Evolutionary conservation across 2,329 filamentous ascomycete genomes (phyloP), one percentile per base, ranked within the genome.

Genomic region (Pseudogymnoascus sp.): DNA sequence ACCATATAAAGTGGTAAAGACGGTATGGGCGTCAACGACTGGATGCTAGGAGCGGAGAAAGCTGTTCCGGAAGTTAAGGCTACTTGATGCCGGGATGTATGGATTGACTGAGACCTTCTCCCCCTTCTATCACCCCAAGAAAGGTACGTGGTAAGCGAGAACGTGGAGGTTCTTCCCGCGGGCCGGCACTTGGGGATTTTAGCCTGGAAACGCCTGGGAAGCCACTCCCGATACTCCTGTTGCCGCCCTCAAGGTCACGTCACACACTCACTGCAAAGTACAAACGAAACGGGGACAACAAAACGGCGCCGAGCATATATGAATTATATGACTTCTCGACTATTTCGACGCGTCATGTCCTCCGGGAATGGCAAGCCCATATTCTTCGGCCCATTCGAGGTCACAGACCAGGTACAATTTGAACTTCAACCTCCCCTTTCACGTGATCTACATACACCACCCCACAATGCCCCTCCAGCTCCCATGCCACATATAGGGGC

Each of bases 381-480:
- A 68, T 80, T 85, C 71, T 95, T 96, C 72, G 90, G 91, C 13
- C 82, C 86, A 7, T 93, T 89, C 72, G 80, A 89, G 64, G 89
- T 96, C 62, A 90, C 89, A 11, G 80, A 84, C 16, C 90, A 92
- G 79, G 88, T 89, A 76, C 69, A 76, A 67, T 29, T 29, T 29
- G 3, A 1, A 65, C 11, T 37, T 19, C 62, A 42, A 59, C 29
- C 16, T 35, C 8, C 4, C 3, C 11, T 59, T 4, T 35, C 53
- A 38, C 35, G 53, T 59, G 31, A 38, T 21, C 6, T 3, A 35
- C 26, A 59, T 59, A 37, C 26, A 59, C 29, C 26, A 14, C 29
- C 26, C 21, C 33, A 33, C 53, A 2, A 11, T 26, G 10, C 24
- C 29, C 6, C 4, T 42, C 14, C 19, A 21, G 16, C 3, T 38